Conservation (phyloP, 768 basidiomycete species). For the Lyophyllum semitale region DNA sequence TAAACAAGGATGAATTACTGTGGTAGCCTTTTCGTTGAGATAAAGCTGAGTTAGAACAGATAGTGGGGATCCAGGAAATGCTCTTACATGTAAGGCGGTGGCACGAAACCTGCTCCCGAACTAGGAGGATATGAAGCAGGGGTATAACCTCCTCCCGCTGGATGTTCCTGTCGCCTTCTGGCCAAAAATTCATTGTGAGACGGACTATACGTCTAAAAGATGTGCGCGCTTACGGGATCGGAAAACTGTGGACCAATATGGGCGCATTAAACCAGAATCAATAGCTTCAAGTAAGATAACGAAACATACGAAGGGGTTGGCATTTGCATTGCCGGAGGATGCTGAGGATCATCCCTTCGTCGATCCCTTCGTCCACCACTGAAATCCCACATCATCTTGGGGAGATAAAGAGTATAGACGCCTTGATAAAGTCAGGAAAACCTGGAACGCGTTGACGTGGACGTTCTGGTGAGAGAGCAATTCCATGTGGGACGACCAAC, state of each 20-base stretch:
- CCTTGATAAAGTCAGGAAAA: background rate
- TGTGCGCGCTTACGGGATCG: constrained; percentile 26
- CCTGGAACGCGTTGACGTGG: background rate
- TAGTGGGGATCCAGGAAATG: background rate
- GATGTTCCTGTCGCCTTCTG: constrained; percentile 7
- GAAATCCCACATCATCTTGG: constrained; percentile 46
- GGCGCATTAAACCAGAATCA: background rate
- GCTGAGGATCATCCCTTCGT: constrained; percentile 25
- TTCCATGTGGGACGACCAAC: background rate
- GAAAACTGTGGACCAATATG: constrained; percentile 22
- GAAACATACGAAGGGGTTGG: constrained; percentile 30
- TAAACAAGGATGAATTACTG: constrained; percentile 14
- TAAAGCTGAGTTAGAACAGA: constrained; percentile 1
- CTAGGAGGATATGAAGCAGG: constrained; percentile 14
- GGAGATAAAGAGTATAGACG: background rate
- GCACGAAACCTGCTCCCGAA: constrained; percentile 4
- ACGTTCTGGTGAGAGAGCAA: constrained; percentile 4
- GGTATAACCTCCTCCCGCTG: constrained; percentile 7
- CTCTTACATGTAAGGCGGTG: constrained; percentile 20
- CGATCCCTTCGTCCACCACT: constrained; percentile 24
- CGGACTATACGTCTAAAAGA: background rate
- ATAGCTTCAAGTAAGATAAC: background rate
- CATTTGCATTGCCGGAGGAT: constrained; percentile 22
- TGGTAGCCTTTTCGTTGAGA: constrained; percentile 6
- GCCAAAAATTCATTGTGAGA: background rate